Conservation (phyloP, 768 basidiomycete species). For the Suillus americanus region DNA sequence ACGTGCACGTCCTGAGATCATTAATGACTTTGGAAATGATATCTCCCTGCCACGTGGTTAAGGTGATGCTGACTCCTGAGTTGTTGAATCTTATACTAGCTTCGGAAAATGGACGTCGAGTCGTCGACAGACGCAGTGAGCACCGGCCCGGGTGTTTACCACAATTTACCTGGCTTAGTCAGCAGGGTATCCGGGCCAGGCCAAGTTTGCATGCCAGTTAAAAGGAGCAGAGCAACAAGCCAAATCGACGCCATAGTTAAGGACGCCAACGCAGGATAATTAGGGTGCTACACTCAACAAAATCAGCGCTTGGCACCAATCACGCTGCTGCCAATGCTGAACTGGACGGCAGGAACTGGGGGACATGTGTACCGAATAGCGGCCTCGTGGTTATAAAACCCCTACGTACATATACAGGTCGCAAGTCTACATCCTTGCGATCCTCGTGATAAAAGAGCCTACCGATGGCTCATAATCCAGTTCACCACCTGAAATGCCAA, state of each 20-base stretch:
- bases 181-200: not conserved
- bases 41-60: not conserved
- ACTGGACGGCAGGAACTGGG: not conserved
- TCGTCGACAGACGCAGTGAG: no score
- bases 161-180: constrained; percentile 30
- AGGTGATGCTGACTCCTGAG: not conserved
- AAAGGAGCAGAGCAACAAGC: not conserved
- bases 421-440: no score
- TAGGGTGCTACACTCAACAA: not conserved
- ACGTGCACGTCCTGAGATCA: not conserved
- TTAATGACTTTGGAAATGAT: not conserved
- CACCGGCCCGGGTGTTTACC: no score
- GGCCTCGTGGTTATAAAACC: no score
- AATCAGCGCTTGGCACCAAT: not conserved
- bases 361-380: not conserved
- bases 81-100: no score
- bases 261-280: not conserved
- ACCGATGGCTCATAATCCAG: not conserved
- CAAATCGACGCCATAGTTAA: not conserved
- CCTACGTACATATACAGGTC: no score
- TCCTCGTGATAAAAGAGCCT: not conserved
- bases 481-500: not conserved
- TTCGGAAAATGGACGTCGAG: no score
- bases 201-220: no score
- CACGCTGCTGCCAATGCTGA: not conserved